phyloP scores from a whole-genome alignment of 768 basidiomycete species.

The Mycena polygramma region DNA sequence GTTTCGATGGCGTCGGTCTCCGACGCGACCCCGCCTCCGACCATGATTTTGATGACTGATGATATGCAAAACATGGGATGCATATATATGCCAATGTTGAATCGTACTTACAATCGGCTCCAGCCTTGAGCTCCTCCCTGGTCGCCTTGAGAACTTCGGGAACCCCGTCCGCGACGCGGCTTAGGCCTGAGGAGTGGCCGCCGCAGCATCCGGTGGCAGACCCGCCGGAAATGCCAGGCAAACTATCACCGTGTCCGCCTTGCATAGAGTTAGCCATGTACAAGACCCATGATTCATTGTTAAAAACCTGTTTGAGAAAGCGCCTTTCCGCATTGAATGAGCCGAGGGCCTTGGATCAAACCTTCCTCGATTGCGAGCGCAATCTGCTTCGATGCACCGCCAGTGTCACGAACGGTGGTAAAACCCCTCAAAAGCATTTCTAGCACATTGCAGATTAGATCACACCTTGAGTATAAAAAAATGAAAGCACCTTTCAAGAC shows the following conservation, averaged over 20 bases:
- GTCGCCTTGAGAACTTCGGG: constrained; percentile 52
- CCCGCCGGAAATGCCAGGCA: constrained; percentile 34
- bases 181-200: constrained; percentile 46
- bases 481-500: constrained; percentile 48
- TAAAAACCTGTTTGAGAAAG: constrained; percentile 54
- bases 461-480: too few relatives aligned
- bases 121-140: constrained; percentile 53
- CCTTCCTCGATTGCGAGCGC: constrained; percentile 55
- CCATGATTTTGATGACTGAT: constrained; percentile 54
- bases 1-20: constrained; percentile 60
- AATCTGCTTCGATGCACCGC: constrained; percentile 54
- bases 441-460: constrained; percentile 21
- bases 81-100: neutral
- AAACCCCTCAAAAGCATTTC: constrained; percentile 56
- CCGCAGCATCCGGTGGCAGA: constrained; percentile 50
- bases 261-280: neutral
- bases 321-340: constrained; percentile 55
- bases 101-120: constrained; percentile 49
- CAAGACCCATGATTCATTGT: neutral
- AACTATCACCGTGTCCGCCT: constrained; percentile 56
- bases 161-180: constrained; percentile 53
- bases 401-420: constrained; percentile 55
- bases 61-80: neutral
- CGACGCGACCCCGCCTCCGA: constrained; percentile 57
- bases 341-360: constrained; percentile 50